Base-by-base conservation (phyloP, 2,329 filamentous ascomycete species). In the Capronia epimyces region DNA sequence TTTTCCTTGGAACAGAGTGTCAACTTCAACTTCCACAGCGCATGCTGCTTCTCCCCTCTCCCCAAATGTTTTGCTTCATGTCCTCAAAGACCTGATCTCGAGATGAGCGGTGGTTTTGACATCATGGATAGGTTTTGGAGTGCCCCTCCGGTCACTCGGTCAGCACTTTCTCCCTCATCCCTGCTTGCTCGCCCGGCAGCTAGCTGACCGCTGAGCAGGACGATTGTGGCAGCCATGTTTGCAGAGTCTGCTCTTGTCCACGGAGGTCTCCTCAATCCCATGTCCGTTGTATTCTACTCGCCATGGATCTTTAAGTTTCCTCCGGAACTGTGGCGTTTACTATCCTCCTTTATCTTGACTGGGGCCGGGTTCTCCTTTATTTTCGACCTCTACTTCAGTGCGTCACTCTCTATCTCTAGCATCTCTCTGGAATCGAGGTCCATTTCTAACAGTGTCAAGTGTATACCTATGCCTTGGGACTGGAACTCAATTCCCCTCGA, bases 311-410 rank as follows among this genome's bases (percentile, higher is more conserved):
- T 84, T 63, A 76, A 75, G 50, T 69, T 80, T 42, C 72, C 79
- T 15, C 81, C 81, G 21, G 70, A 84, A 60, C 54, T 82, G 57
- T 84, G 81, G 80, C 74, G 81, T 42, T 57, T 81, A 10, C 66
- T 76, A 49, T 78, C 80, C 2, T 68, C 77, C 9, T 84, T 84
- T 66, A 66, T 82, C 52, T 69, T 84, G 56, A 83, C 80, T 7
- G 75, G 77, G 43, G 69, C 71, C 9, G 68, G 71, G 32, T 64
- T 83, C 55, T 68, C 71, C 42, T 80, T 89, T 59, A 64, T 89
- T 49, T 73, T 89, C 65, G 86, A 90, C 66, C 82, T 87, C 37
- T 89, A 87, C 71, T 85, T 87, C 63, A 67, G 79, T 82, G 73
- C 62, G 77, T 50, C 46, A 58, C 55, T 52, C 52, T 54, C 46